Conservation (phyloP, 345 rosid species). For the thale cress (Arabidopsis thaliana) region TAIR10.1 NC_003076.8:3516001-3516500, state of each 20-base stretch:
- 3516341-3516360: neutral
- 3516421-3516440: conserved; percentile 8
- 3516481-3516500: conserved; percentile 58
- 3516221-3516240: no score
- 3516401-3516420: neutral
- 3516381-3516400: neutral
- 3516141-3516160: neutral
- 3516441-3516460: conserved; percentile 43
- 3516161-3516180: conserved; percentile 20
- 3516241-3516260: neutral
- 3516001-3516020: neutral
- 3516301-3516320: conserved; percentile 32
- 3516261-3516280: conserved; percentile 24
- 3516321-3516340: conserved; percentile 38
- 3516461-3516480: conserved; percentile 30
- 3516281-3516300: conserved; percentile 15
- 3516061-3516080: neutral
- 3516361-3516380: conserved; percentile 28
- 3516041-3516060: neutral
- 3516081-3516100: neutral
- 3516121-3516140: neutral
- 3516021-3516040: neutral
- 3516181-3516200: neutral
- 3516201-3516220: neutral
- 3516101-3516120: neutral